Conservation (phyloP, 768 basidiomycete genomes). For the Suillus alpinus region DNA sequence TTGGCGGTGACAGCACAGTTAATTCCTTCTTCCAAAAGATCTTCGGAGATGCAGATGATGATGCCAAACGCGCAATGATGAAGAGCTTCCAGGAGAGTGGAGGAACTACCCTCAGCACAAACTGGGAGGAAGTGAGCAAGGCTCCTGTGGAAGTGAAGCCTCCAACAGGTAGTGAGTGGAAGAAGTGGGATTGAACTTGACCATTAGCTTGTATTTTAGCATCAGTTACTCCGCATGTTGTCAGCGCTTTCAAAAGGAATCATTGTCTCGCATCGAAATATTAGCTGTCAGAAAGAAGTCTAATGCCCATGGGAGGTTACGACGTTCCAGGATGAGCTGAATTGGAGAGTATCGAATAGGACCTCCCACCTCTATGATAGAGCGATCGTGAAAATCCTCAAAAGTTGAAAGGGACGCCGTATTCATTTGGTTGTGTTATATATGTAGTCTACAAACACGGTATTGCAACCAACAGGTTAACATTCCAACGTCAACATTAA, state of each 20-base stretch:
- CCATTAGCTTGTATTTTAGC: neutral
- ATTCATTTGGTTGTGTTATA: neutral
- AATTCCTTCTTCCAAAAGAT: constrained; percentile 92
- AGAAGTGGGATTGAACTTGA: constrained; percentile 57
- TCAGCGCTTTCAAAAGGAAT: constrained; percentile 10
- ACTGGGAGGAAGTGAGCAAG: constrained; percentile 88
- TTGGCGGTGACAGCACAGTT: constrained; percentile 82
- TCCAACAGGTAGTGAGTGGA: constrained; percentile 81
- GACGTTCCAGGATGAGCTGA: too few relatives aligned
- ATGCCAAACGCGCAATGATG: constrained; percentile 94
- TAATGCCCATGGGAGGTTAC: neutral
- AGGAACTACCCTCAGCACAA: constrained; percentile 92
- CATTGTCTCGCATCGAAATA: neutral
- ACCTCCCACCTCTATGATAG: neutral
- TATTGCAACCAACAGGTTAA: too few relatives aligned
- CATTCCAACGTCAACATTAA: neutral
- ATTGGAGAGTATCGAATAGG: neutral
- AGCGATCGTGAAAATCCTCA: neutral
- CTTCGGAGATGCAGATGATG: constrained; percentile 86
- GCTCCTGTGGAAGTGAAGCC: constrained; percentile 72
- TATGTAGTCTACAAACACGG: too few relatives aligned
- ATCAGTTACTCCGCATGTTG: constrained; percentile 9
- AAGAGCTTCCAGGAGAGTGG: constrained; percentile 96
- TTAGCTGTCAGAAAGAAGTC: neutral
- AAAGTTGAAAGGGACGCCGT: neutral